Evolutionary conservation across 2,329 filamentous ascomycete genomes (phyloP), one percentile per base, ranked within the genome.

Genomic region (Capronia epimyces): DNA sequence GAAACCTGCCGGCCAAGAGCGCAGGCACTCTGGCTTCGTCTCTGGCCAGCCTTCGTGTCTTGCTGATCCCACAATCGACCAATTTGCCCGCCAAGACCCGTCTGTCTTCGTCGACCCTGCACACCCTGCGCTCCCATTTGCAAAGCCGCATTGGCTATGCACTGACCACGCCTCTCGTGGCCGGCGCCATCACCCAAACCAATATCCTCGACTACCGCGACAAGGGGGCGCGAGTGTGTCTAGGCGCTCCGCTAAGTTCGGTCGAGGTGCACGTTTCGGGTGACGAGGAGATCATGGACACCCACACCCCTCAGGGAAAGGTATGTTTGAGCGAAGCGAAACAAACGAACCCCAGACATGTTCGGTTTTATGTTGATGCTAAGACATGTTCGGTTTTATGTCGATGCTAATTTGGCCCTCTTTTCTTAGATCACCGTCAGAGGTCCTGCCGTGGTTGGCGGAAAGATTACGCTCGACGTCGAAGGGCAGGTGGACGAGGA

Each of bases 111-210:
- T 69, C 78, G 18, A 80, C 83, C 44, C 75, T 97, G 34, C 88
- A 86, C 0, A 88, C 96, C 63, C 71, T 97, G 50, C 82, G 90
- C 40, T 78, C 94, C 46, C 87, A 89, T 67, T 87, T 86, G 1
- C 81, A 85, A 22, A 84, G 89, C 1, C 81, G 89, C 45, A 76
- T 96, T 50, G 76, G 94, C 44, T 95, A 97, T 67, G 90, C 89
- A 2, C 75, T 98, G 48, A 86, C 89, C 15, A 83, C 86, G 1
- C 75, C 88, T 20, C 80, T 81, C 54, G 87, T 97, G n/a, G 91
- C 90, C 1, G 93, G 93, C 31, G 85, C 90, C 1, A 80, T 95
- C n/a, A 75, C 85, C 1, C 91, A 97, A 71, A 95, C 87, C 6
- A 83, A 87, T 55, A 77, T 90, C 32, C 94, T 87, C 64, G 91